A percentile compares a stretch with the other conserved stretches of the same genome.
Evolutionary conservation across 345 rosid species (phyloP).

Genomic region (Sisymbrium irio): DNA sequence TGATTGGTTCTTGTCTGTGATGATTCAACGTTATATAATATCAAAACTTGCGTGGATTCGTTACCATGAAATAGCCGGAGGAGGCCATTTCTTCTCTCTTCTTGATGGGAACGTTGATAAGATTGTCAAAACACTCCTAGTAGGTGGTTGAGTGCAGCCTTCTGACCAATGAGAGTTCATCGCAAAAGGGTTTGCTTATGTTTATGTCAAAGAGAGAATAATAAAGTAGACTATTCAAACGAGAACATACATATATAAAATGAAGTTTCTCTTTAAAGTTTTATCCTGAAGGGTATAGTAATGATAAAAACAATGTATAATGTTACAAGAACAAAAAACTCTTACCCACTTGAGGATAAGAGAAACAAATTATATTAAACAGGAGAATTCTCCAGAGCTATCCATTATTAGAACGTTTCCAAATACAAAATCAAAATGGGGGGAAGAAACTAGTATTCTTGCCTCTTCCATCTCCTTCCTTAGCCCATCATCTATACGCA

Average conservation of each 20-base stretch:
- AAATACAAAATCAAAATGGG: constrained; percentile 14
- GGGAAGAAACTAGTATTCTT: neutral
- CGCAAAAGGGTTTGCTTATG: neutral
- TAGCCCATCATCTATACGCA: constrained; percentile 37
- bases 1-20: constrained; percentile 27
- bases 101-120: neutral
- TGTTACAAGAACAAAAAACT: constrained; percentile 26
- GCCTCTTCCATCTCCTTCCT: constrained; percentile 8
- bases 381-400: constrained; percentile 27
- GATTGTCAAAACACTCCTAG: neutral
- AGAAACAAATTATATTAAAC: neutral
- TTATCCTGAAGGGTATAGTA: neutral
- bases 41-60: neutral
- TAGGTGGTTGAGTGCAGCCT: neutral
- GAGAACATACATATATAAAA: neutral
- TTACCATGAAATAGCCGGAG: neutral
- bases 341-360: constrained; percentile 3
- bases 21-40: neutral
- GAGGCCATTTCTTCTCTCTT: neutral
- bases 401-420: constrained; percentile 13
- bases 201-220: neutral
- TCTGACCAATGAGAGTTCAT: neutral
- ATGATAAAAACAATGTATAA: constrained; percentile 11
- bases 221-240: neutral
- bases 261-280: neutral